These are phyloP conservation scores for Papiliotrema terrestris DNA, from an alignment of 1,284 basidiomycete species.

Conservation along the genomic window DNA sequence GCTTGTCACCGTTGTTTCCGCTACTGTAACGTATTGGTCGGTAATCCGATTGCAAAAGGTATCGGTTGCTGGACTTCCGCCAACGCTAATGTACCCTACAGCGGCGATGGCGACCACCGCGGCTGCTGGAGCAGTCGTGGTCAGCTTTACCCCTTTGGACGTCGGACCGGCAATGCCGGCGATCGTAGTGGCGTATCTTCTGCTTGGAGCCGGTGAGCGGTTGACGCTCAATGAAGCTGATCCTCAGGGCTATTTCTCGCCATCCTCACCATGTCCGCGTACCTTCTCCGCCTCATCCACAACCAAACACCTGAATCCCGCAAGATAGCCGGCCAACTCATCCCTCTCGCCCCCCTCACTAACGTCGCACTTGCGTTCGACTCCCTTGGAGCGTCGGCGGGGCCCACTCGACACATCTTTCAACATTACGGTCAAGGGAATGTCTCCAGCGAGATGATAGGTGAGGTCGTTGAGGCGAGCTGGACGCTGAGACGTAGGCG, in stretches of 20 bases:
- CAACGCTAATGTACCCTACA: conserved; percentile 16
- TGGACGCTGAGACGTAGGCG: conserved; percentile 4
- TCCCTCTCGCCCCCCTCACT: conserved; percentile 16
- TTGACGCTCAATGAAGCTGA: neutral
- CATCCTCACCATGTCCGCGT: conserved; percentile 15
- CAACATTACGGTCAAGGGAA: conserved; percentile 12
- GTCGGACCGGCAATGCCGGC: conserved; percentile 8
- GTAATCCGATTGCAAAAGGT: conserved; percentile 19
- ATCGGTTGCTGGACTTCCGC: conserved; percentile 9
- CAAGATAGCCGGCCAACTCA: conserved; percentile 16
- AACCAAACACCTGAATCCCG: conserved; percentile 16
- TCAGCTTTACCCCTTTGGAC: conserved; percentile 15
- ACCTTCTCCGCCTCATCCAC: conserved; percentile 15
- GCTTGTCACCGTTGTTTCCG: conserved; percentile 8
- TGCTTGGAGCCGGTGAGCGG: conserved; percentile 18
- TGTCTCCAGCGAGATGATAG: conserved; percentile 3
- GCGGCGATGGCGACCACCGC: conserved; percentile 14
- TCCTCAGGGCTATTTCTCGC: conserved; percentile 14
- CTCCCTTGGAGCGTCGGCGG: conserved; percentile 14
- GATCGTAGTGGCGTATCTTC: conserved; percentile 14
- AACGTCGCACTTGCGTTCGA: conserved; percentile 15
- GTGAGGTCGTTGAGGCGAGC: conserved; percentile 2
- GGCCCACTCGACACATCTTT: conserved; percentile 14
- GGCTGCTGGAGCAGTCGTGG: conserved; percentile 13
- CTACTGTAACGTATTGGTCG: conserved; percentile 15